These are phyloP conservation scores for Nicotiana knightiana DNA, from an alignment of 257 asterid species.

Conservation along the genomic window DNA sequence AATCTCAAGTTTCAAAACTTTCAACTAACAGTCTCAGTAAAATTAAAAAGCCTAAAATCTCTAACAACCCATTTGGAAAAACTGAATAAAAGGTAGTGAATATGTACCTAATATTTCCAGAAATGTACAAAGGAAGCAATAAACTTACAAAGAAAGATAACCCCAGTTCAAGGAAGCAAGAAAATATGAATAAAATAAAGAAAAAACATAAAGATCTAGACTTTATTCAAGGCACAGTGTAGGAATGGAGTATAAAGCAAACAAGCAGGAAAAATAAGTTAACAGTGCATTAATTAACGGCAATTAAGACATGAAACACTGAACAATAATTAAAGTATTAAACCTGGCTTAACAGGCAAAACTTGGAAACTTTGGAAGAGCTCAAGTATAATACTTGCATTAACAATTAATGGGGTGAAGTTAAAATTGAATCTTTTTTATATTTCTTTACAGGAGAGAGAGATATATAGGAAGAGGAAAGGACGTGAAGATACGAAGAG, in stretches of 20 bases:
- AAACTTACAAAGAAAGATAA: constrained; percentile 31
- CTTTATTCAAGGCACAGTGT: constrained; percentile 35
- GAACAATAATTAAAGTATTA: constrained; percentile 25
- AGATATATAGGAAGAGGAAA: neutral
- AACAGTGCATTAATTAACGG: constrained; percentile 29
- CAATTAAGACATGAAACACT: constrained; percentile 12
- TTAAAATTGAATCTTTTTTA: neutral
- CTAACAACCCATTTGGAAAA: constrained; percentile 17
- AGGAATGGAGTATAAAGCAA: constrained; percentile 26
- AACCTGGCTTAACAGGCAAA: constrained; percentile 32
- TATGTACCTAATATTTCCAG: neutral
- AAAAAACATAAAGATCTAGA: constrained; percentile 15
- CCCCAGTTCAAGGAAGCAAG: constrained; percentile 21
- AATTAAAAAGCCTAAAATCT: constrained; percentile 2
- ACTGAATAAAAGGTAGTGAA: neutral
- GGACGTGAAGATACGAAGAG: constrained; percentile 14
- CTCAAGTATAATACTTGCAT: neutral
- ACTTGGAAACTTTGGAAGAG: constrained; percentile 32
- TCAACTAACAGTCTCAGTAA: neutral
- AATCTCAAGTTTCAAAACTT: constrained; percentile 10
- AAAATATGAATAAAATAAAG: neutral
- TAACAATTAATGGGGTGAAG: constrained; percentile 30
- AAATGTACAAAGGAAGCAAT: constrained; percentile 20
- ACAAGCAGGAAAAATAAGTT: constrained; percentile 14
- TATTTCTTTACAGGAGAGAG: neutral